phyloP scores from a whole-genome alignment of 345 rosid genomes.

The Eucalyptus regnans region DNA sequence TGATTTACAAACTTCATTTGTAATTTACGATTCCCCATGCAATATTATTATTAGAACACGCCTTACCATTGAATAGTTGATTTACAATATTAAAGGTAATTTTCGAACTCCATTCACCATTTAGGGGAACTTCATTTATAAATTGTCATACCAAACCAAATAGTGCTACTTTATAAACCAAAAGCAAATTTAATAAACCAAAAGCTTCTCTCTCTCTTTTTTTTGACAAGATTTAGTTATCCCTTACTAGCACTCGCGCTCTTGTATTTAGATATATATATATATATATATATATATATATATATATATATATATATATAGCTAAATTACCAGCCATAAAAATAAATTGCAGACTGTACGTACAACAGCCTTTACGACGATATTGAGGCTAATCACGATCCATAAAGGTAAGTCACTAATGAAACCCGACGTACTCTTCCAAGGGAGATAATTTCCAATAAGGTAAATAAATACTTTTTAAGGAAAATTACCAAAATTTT shows the following conservation, averaged over 20 bases:
- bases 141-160: not conserved
- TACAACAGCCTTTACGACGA: not conserved
- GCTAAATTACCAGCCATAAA: not conserved
- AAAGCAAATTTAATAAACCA: too few relatives aligned
- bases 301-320: too few relatives aligned
- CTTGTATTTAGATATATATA: too few relatives aligned
- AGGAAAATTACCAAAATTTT: not conserved
- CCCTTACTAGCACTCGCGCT: not conserved
- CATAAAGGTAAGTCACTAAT: not conserved
- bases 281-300: too few relatives aligned
- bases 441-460: not conserved
- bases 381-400: not conserved
- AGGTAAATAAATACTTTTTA: not conserved
- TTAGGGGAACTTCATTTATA: too few relatives aligned
- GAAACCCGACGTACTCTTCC: not conserved
- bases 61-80: not conserved
- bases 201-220: too few relatives aligned
- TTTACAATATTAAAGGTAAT: not conserved
- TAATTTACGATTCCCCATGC: not conserved
- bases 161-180: not conserved
- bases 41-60: not conserved
- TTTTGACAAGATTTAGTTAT: too few relatives aligned
- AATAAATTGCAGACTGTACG: not conserved
- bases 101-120: not conserved
- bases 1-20: not conserved